Conservation (phyloP, 2,329 filamentous ascomycete genomes). For the Exophiala sideris region DNA sequence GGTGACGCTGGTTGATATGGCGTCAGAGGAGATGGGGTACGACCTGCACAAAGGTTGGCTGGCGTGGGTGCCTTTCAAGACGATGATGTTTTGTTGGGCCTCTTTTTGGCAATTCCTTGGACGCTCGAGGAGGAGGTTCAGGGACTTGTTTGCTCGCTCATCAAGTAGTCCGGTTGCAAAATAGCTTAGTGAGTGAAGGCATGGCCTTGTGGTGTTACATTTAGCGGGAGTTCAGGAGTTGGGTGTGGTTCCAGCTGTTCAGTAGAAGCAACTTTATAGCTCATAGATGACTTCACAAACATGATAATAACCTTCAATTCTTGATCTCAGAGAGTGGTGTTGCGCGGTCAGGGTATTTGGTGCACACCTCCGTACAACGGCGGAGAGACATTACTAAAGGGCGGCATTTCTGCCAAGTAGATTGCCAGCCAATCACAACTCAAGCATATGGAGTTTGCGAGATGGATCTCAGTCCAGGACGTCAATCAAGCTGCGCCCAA, state of each 20-base stretch:
- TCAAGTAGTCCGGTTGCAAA: background rate
- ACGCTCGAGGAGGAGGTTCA: constrained; percentile 5
- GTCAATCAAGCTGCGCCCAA: constrained; percentile 13
- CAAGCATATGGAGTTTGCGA: constrained; percentile 1
- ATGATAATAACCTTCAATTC: background rate
- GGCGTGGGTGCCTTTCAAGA: constrained; percentile 17
- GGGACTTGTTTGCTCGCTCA: constrained; percentile 1
- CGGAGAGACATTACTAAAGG: background rate
- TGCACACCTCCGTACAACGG: too few relatives aligned
- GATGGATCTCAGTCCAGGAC: background rate
- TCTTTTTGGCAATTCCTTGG: constrained; percentile 7
- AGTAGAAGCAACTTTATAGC: too few relatives aligned
- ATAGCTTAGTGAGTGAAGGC: background rate
- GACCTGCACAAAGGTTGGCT: constrained; percentile 17
- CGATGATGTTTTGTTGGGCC: constrained; percentile 5
- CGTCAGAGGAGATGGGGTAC: constrained; percentile 15
- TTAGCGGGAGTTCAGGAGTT: too few relatives aligned
- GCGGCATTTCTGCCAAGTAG: constrained; percentile 4
- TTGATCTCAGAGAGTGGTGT: background rate
- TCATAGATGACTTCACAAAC: too few relatives aligned
- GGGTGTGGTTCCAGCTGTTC: background rate
- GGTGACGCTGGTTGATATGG: constrained; percentile 11
- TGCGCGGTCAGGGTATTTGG: too few relatives aligned
- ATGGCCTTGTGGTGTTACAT: background rate
- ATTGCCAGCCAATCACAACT: constrained; percentile 1